A percentile compares a stretch with the other conserved stretches of the same genome.
Conservation (phyloP, 208 protist genomes). For the Trypanosoma brucei region DNA sequence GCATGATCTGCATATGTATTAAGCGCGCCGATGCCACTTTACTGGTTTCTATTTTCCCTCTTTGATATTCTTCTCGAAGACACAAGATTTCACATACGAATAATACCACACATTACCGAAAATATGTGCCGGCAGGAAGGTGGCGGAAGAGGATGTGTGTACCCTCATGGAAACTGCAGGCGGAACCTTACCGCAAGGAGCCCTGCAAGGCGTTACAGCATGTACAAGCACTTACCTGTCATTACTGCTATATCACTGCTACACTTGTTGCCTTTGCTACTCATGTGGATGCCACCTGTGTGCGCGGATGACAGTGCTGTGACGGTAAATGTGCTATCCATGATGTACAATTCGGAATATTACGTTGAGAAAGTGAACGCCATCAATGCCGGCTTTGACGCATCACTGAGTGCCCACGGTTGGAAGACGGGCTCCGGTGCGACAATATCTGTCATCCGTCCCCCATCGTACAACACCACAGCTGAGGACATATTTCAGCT, state of each 20-base stretch:
- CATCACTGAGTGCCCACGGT: neutral
- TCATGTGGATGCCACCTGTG: neutral
- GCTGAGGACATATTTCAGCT: neutral
- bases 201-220: neutral
- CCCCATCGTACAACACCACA: neutral
- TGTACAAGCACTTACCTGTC: neutral
- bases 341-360: neutral
- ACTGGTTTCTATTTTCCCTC: no score
- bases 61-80: no score
- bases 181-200: no score
- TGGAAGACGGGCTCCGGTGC: neutral
- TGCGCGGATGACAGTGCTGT: neutral
- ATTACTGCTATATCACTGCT: neutral
- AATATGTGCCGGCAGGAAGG: no score
- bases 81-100: no score
- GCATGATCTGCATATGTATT: no score
- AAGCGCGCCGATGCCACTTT: no score
- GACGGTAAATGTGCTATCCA: neutral
- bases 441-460: neutral
- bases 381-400: constrained; percentile 6
- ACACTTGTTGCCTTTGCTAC: neutral
- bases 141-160: no score
- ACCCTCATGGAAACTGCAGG: no score
- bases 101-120: no score
- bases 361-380: neutral